These are phyloP conservation scores for Nemania sp. DNA, from an alignment of 2,329 filamentous ascomycete genomes.

Conservation along the genomic window DNA sequence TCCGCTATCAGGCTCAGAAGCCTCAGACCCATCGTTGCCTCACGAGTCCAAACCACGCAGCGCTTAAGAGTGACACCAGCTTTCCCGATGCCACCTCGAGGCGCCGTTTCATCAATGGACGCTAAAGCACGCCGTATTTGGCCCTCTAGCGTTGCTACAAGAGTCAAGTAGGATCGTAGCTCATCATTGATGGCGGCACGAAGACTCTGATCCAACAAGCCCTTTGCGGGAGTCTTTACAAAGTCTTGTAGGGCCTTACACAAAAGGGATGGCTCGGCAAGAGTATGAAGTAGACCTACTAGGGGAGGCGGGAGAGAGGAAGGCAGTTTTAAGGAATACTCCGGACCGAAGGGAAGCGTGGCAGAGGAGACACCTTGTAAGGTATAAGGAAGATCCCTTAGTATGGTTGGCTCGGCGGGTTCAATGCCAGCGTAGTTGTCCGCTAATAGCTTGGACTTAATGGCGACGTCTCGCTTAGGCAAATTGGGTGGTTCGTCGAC, in stretches of 20 bases:
- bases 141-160: constrained; percentile 91
- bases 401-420: constrained; percentile 73
- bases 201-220: constrained; percentile 91
- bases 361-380: constrained; percentile 91
- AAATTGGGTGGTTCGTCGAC: constrained; percentile 38
- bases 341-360: constrained; percentile 79
- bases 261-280: constrained; percentile 93
- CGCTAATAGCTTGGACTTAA: constrained; percentile 69
- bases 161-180: constrained; percentile 86
- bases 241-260: constrained; percentile 86
- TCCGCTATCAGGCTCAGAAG: constrained; percentile 96
- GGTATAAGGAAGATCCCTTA: constrained; percentile 90
- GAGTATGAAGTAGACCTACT: constrained; percentile 85
- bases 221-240: constrained; percentile 82
- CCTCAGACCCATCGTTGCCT: constrained; percentile 94
- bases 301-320: constrained; percentile 83
- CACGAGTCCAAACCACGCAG: constrained; percentile 96
- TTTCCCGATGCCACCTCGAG: constrained; percentile 80
- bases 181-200: constrained; percentile 87
- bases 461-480: constrained; percentile 62
- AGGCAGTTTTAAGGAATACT: constrained; percentile 79
- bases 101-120: constrained; percentile 75
- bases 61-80: constrained; percentile 93
- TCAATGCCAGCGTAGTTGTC: constrained; percentile 68
- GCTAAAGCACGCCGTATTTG: constrained; percentile 88